These are phyloP conservation scores for Populus euphratica DNA, from an alignment of 345 rosid genomes.

Conservation along the genomic window DNA sequence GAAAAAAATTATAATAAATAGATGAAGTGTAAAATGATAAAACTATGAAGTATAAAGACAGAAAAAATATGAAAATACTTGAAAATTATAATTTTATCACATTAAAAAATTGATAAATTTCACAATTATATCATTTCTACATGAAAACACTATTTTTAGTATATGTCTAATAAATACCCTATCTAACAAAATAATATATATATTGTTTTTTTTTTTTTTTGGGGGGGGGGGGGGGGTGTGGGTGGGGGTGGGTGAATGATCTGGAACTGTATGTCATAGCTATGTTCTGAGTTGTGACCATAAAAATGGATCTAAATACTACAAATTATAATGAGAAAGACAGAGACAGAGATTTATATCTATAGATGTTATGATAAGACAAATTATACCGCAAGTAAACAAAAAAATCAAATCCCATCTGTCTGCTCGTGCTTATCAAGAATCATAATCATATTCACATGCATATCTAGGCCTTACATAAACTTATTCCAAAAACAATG, in stretches of 20 bases:
- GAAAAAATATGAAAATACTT: too few relatives aligned
- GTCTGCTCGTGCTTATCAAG: slow-evolving; percentile 34
- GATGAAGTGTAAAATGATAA: too few relatives aligned
- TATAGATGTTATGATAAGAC: background rate
- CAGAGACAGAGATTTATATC: too few relatives aligned
- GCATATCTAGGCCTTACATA: slow-evolving; percentile 16
- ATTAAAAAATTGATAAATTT: too few relatives aligned
- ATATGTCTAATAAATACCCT: background rate
- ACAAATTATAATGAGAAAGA: background rate
- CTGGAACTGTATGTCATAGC: slow-evolving; percentile 26
- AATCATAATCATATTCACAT: slow-evolving; percentile 27
- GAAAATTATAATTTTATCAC: too few relatives aligned
- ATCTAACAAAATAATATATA: slow-evolving; percentile 8
- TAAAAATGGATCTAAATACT: slow-evolving; percentile 11
- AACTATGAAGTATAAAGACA: too few relatives aligned
- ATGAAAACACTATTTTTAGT: too few relatives aligned
- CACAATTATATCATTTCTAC: too few relatives aligned
- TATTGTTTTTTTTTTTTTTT: too few relatives aligned
- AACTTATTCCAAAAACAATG: background rate
- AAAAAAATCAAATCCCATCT: background rate
- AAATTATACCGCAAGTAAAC: background rate
- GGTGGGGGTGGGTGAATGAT: background rate
- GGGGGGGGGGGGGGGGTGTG: too few relatives aligned
- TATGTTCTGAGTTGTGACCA: slow-evolving; percentile 17
- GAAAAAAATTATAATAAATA: too few relatives aligned